phyloP scores from a whole-genome alignment of 2,329 filamentous ascomycete genomes.

The Xylariaceae sp. region DNA sequence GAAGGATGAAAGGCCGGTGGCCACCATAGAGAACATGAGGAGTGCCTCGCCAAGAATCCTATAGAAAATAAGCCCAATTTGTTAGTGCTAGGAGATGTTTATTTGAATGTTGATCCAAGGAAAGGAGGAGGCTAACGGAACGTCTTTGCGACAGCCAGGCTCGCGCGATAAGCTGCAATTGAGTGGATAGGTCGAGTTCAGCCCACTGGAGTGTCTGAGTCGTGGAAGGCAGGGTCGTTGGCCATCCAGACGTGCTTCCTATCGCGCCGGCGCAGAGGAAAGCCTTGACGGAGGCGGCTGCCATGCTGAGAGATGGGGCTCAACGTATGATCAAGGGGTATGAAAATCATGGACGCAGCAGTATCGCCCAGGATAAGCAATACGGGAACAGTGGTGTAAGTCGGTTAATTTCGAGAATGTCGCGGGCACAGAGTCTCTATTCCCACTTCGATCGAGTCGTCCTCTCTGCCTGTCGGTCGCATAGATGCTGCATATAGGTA shows the following conservation, averaged over 20 bases:
- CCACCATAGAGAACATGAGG: too few relatives aligned
- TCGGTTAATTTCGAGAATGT: constrained; percentile 5
- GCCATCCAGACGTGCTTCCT: constrained; percentile 38
- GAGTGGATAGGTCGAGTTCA: constrained; percentile 34
- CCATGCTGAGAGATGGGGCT: constrained; percentile 51
- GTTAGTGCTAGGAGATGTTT: not conserved
- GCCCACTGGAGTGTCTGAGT: constrained; percentile 31
- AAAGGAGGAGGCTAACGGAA: constrained; percentile 30
- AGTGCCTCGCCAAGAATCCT: too few relatives aligned
- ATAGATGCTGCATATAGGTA: too few relatives aligned
- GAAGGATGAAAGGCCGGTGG: constrained; percentile 29
- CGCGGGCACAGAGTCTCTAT: constrained; percentile 1
- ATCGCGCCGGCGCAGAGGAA: constrained; percentile 38
- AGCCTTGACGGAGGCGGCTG: constrained; percentile 46
- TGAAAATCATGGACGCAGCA: constrained; percentile 52
- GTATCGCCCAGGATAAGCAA: constrained; percentile 22
- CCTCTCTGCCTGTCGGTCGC: too few relatives aligned
- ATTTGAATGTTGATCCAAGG: not conserved
- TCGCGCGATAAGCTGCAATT: constrained; percentile 37
- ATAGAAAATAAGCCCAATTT: too few relatives aligned
- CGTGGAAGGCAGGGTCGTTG: constrained; percentile 32
- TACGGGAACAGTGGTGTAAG: constrained; percentile 13
- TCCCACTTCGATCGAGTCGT: too few relatives aligned
- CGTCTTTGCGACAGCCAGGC: constrained; percentile 36
- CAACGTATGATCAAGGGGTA: constrained; percentile 37